These are phyloP conservation scores for Hansenula anomala DNA, from an alignment of 1,139 yeast species.

Conservation along the genomic window DNA sequence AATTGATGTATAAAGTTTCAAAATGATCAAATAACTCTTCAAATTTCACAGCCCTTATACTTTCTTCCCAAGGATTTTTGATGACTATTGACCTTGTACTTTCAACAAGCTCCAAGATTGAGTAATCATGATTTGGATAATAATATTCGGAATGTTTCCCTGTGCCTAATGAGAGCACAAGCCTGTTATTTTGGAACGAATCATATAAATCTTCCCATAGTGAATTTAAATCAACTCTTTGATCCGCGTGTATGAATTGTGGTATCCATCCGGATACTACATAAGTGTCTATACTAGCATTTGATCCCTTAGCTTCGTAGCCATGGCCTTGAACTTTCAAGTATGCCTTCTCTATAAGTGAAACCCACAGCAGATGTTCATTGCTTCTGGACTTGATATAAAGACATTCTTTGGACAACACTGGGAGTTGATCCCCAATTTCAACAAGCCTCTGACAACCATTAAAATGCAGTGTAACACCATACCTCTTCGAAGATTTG, in stretches of 20 bases:
- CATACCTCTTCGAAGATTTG: constrained; percentile 29
- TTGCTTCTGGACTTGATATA: constrained; percentile 39
- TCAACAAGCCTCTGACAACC: constrained; percentile 52
- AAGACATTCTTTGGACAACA: constrained; percentile 21
- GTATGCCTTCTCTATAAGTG: constrained; percentile 72
- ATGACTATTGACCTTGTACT: constrained; percentile 28
- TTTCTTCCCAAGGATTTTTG: constrained; percentile 43
- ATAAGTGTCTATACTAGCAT: constrained; percentile 71
- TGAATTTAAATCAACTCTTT: constrained; percentile 21
- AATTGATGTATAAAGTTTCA: constrained; percentile 58
- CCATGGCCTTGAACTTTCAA: constrained; percentile 50
- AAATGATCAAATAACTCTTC: constrained; percentile 40
- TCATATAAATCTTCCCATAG: constrained; percentile 32
- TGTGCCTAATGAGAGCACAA: constrained; percentile 67
- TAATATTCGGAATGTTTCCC: constrained; percentile 45
- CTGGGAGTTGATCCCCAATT: constrained; percentile 43
- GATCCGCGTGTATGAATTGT: constrained; percentile 40
- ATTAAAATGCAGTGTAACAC: constrained; percentile 45
- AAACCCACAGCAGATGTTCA: constrained; percentile 54
- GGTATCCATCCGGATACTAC: constrained; percentile 73
- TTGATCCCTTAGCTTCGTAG: constrained; percentile 71
- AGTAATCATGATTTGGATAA: constrained; percentile 68
- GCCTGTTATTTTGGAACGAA: constrained; percentile 29
- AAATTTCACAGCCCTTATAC: constrained; percentile 22
- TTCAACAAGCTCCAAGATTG: constrained; percentile 36